These are phyloP conservation scores for Jackrogersella multiformis DNA, from an alignment of 495 filamentous ascomycete species.

Conservation along the genomic window DNA sequence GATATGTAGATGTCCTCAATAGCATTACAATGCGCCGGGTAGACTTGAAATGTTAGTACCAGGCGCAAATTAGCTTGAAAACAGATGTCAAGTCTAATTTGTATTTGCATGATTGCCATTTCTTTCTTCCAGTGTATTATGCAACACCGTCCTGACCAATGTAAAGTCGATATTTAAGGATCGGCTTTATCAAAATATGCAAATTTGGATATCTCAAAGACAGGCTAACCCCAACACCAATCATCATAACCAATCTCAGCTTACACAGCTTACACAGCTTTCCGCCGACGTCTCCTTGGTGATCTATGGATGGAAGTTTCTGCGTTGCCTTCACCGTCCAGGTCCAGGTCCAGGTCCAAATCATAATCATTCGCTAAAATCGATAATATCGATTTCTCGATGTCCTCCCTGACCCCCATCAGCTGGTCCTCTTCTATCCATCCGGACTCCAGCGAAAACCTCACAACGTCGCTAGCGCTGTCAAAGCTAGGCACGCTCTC, in stretches of 20 bases:
- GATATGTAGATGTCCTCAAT: no score
- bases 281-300: conserved; percentile 12
- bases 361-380: conserved; percentile 37
- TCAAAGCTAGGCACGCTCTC: conserved; percentile 49
- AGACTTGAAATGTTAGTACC: no score
- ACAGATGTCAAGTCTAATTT: no score
- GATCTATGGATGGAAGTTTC: conserved; percentile 6
- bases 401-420: conserved; percentile 45
- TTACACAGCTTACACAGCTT: conserved; percentile 1
- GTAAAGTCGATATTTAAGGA: background rate
- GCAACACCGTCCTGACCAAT: background rate
- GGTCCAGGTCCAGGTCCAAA: background rate
- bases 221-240: conserved; percentile 15
- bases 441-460: conserved; percentile 55
- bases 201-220: background rate
- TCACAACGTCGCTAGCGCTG: conserved; percentile 54
- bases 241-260: background rate
- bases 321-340: conserved; percentile 6
- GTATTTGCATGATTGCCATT: no score
- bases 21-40: no score
- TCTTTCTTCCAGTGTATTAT: no score
- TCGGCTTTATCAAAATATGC: background rate
- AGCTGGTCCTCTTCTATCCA: conserved; percentile 58
- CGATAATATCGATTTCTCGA: conserved; percentile 46
- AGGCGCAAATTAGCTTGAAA: no score